These are phyloP conservation scores for Candida loeiensis DNA, from an alignment of 805 yeast species.

Conservation along the genomic window DNA sequence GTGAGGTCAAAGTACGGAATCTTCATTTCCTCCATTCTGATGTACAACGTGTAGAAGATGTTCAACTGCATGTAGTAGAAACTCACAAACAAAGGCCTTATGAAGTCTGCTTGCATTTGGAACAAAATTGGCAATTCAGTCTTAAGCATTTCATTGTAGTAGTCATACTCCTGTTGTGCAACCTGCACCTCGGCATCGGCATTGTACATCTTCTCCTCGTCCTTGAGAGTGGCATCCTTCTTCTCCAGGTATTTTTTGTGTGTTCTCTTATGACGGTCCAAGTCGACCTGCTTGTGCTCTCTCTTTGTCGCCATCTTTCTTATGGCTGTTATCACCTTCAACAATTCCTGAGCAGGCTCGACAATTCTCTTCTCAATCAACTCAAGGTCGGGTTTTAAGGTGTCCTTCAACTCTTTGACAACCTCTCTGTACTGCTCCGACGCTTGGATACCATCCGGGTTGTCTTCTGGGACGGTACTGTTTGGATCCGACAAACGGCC, in stretches of 20 bases:
- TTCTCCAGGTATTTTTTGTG: slow-evolving; percentile 73
- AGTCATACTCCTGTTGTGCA: slow-evolving; percentile 94
- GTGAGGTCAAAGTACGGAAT: slow-evolving; percentile 91
- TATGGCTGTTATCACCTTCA: slow-evolving; percentile 75
- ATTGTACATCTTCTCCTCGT: slow-evolving; percentile 84
- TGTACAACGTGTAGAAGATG: slow-evolving; percentile 89
- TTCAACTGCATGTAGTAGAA: slow-evolving; percentile 97
- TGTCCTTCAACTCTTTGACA: slow-evolving; percentile 79
- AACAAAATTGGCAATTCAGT: slow-evolving; percentile 85
- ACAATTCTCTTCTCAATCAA: slow-evolving; percentile 87
- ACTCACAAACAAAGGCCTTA: slow-evolving; percentile 88
- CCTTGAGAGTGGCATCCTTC: slow-evolving; percentile 80
- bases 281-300: slow-evolving; percentile 90
- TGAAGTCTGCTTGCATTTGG: slow-evolving; percentile 84
- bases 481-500: slow-evolving; percentile 91
- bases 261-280: slow-evolving; percentile 77
- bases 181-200: slow-evolving; percentile 86
- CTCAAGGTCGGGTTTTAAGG: slow-evolving; percentile 88
- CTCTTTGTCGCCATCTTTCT: slow-evolving; percentile 94
- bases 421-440: slow-evolving; percentile 87
- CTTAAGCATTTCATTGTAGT: slow-evolving; percentile 92
- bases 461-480: slow-evolving; percentile 82
- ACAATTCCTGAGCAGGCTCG: slow-evolving; percentile 85
- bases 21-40: slow-evolving; percentile 91
- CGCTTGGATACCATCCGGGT: slow-evolving; percentile 95